Base-by-base conservation (phyloP, 768 basidiomycete genomes). In the Clathrus columnatus region DNA sequence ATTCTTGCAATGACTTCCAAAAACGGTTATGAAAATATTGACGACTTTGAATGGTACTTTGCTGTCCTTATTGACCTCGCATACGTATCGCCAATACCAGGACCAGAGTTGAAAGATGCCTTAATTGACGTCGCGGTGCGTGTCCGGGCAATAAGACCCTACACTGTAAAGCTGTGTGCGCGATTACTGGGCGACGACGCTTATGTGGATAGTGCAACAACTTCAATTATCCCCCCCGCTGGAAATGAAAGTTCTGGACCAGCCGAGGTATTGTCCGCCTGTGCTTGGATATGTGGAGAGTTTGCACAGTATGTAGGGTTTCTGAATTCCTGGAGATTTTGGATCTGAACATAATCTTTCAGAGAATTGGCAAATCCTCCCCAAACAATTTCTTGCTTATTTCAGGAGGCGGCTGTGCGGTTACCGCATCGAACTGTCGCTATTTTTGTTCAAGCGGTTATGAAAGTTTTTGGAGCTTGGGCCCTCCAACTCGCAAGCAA, bases 11-110 rank as follows among this genome's bases (percentile, higher is more conserved):
- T 98, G 62, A 86, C 90, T 56, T 87, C 90, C 1, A 79, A 81
- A 54, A 83, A 83, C 32, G 87, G 85, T 20, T 98, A 95, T 66
- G 83, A 85, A 51, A 87, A 92, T 63, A 77, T 99, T 24, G 76
- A 79, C 45, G 94, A 97, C 70, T 98, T 98, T 65, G 91, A 97
- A 65, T 99, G 96, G 95, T 96, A 92, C 67, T 77, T 98, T 20
- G 96, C 95, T 4, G 91, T 94, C 7, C 81, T 98, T 26, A 80
- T 97, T 46, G 93, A 97, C 64, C 75, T 98, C 7, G 84, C 91
- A 0, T 91, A 96, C 65, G 77, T 97, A 41, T 87, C 91, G 50
- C 80, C 83, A 24, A 89, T 85, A 48, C 75, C 87, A 60, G 75
- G 96, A 48, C 92, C 92, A 1, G 63, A 70, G 0, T 79, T 87